phyloP scores from a whole-genome alignment of 1,139 yeast species.

The Starmera stellimalicola region DNA sequence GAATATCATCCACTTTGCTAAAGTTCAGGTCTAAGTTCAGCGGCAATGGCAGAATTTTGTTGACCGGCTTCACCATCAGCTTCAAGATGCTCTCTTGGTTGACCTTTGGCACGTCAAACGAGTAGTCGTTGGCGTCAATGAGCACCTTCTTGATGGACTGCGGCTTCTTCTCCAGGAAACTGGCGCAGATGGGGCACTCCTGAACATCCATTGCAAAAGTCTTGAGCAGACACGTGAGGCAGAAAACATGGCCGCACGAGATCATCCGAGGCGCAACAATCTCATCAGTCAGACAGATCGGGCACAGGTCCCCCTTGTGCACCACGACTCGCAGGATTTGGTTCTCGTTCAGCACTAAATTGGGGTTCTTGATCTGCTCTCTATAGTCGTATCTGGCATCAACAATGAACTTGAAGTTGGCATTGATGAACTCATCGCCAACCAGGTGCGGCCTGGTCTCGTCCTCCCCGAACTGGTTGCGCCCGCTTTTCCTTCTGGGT shows the following conservation, averaged over 20 bases:
- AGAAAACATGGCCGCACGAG: conserved; percentile 87
- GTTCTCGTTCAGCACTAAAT: conserved; percentile 53
- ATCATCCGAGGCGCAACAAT: conserved; percentile 94
- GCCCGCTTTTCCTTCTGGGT: conserved; percentile 17
- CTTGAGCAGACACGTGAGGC: conserved; percentile 71
- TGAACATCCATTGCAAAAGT: conserved; percentile 56
- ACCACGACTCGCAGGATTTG: conserved; percentile 64
- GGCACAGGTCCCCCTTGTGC: conserved; percentile 74
- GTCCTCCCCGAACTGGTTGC: conserved; percentile 15
- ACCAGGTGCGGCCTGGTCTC: conserved; percentile 33
- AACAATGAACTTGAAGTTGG: conserved; percentile 76
- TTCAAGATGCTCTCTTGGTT: conserved; percentile 54
- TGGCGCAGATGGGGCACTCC: conserved; percentile 83
- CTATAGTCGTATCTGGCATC: conserved; percentile 48
- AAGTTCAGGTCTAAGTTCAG: conserved; percentile 27
- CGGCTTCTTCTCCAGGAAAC: conserved; percentile 39
- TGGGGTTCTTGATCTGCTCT: conserved; percentile 62
- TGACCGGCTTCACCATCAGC: conserved; percentile 63
- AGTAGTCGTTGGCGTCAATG: conserved; percentile 40
- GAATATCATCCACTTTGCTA: conserved; percentile 28
- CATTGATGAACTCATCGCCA: conserved; percentile 74
- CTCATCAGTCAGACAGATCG: conserved; percentile 79
- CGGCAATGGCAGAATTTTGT: conserved; percentile 58
- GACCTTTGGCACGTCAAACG: conserved; percentile 50
- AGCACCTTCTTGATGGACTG: conserved; percentile 63